Base-by-base conservation (phyloP, 805 yeast genomes). In the Hanseniaspora vineae region DNA sequence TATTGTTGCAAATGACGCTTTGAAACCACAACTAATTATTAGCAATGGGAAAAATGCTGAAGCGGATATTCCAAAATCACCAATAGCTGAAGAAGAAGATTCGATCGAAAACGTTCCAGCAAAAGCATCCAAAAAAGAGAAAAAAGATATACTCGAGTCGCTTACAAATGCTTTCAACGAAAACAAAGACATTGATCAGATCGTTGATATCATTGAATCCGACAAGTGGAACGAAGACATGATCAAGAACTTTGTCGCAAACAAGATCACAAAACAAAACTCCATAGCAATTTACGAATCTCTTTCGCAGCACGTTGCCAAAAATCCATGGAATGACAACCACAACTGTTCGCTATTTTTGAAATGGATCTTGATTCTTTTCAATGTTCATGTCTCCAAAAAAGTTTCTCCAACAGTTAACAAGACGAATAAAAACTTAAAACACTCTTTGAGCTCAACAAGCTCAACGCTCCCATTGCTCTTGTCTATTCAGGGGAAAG, bases 401-500 rank as follows among this genome's bases (percentile, higher is more conserved):
- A 49, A 51, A 23, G 32, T 44, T 13, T 44, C 50, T 1, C 31
- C 42, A 18, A 42, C 45, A 2, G 45, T 48, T 6, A 18, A 20
- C 44, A 42, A 42, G 19, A 42, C 45, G 44, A 73, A 42, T 69
- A 72, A 46, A 64, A 49, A 51, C 2, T 63, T 90, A 48, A 81
- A 78, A 59, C 59, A 73, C 2, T 71, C 82, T 0, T 66, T 89
- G 31, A 65, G 70, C 17, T 68, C 75, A n/a, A 48, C 81, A 76
- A 32, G 70, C 75, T 62, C 73, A 73, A 51, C 71, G 72, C 65
- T 90, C 52, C 83, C 89, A 9, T 73, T 77, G 39, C 69, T 90
- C 46, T 66, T 89, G 23, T 79, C 92, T 1, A 72, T 90, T 31
- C 94, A 89, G 62, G 98, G 98, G 44, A 77, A 92, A 53, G 68